Percentiles rank a stretch among this genome's conserved stretches.
Evolutionary conservation across 2,329 filamentous ascomycete species (phyloP).

Genomic region (Diaporthe caulivora): DNA sequence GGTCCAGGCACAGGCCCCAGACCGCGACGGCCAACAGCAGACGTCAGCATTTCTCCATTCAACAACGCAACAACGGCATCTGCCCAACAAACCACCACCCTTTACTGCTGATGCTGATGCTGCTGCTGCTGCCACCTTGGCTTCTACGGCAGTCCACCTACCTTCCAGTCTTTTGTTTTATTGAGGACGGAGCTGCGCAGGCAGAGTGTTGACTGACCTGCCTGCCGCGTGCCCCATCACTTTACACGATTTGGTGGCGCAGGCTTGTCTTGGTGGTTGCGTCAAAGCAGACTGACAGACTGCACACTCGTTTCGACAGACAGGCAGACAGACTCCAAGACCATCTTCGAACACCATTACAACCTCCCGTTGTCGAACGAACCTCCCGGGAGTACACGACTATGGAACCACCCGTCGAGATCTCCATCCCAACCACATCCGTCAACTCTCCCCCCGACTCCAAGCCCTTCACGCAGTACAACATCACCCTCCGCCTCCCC

Average conservation of each 20-base stretch:
- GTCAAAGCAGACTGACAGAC: no score
- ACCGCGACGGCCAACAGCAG: neutral
- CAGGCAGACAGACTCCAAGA: neutral
- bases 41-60: neutral
- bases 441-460: constrained; percentile 61
- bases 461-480: constrained; percentile 83
- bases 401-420: constrained; percentile 76
- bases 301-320: neutral
- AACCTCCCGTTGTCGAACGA: no score
- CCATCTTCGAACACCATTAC: no score
- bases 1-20: no score
- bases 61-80: neutral
- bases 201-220: neutral
- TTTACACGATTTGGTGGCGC: neutral
- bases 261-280: neutral
- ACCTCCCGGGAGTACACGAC: constrained; percentile 33
- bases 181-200: neutral
- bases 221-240: neutral
- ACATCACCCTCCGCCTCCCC: constrained; percentile 81
- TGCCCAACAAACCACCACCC: neutral
- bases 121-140: neutral
- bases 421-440: constrained; percentile 76
- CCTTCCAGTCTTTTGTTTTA: neutral
- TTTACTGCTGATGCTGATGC: neutral
- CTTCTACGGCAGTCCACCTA: neutral